Evolutionary conservation across 1,139 yeast genomes (phyloP).

Genomic region (Yamadazyma oceani): DNA sequence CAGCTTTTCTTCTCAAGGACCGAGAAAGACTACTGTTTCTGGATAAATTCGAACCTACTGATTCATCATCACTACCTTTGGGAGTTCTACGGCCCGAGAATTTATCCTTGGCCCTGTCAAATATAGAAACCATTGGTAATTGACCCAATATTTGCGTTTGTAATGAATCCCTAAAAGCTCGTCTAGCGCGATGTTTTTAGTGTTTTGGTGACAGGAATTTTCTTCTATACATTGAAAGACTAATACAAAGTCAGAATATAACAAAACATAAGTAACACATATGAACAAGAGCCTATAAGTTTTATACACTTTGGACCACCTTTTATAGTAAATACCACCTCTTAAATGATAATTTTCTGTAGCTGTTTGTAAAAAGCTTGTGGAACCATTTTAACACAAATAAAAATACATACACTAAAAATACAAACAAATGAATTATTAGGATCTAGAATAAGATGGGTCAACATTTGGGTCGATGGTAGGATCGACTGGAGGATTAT

Average conservation of each 20-base stretch:
- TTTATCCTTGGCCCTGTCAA: conserved; percentile 13
- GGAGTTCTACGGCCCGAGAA: conserved; percentile 6
- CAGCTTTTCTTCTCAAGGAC: conserved; percentile 9
- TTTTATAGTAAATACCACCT: too few relatives aligned
- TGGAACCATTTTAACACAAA: too few relatives aligned
- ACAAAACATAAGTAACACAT: not conserved
- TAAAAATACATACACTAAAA: conserved; percentile 3
- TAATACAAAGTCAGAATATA: not conserved
- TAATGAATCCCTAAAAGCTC: not conserved
- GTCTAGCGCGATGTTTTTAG: not conserved
- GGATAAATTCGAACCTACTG: conserved; percentile 6
- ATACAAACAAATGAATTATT: not conserved
- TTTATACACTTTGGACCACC: too few relatives aligned
- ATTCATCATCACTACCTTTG: conserved; percentile 7
- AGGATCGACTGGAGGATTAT: conserved; percentile 38
- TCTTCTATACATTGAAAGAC: too few relatives aligned
- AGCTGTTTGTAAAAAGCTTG: too few relatives aligned
- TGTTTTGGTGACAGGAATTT: too few relatives aligned
- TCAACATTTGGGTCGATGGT: conserved; percentile 48
- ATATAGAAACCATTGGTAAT: conserved; percentile 9
- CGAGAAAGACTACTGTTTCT: conserved; percentile 11
- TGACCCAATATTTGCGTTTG: too few relatives aligned
- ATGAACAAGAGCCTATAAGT: too few relatives aligned
- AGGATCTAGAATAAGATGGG: conserved; percentile 18
- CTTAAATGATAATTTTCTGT: too few relatives aligned